phyloP scores from a whole-genome alignment of 164 flowering plant species.

The Umbellularia californica region DNA sequence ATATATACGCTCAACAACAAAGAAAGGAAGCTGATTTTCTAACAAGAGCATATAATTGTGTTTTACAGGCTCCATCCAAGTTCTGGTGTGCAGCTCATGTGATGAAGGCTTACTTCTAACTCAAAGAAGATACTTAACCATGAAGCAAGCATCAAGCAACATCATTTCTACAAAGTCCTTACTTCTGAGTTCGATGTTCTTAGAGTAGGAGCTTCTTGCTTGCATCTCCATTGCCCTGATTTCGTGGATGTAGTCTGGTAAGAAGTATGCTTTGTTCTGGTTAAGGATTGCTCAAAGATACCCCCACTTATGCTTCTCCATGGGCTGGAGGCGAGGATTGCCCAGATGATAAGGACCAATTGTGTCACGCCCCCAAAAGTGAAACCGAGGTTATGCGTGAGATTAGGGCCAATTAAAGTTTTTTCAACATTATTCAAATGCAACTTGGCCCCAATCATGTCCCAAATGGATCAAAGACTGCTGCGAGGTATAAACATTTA shows the following conservation, averaged over 20 bases:
- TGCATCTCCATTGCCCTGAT: conserved; percentile 28
- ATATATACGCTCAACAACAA: neutral
- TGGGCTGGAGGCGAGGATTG: conserved; percentile 22
- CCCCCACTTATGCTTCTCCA: conserved; percentile 48
- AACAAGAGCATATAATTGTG: conserved; percentile 4
- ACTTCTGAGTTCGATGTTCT: too few relatives aligned
- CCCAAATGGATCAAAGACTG: too few relatives aligned
- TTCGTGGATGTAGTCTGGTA: conserved; percentile 18
- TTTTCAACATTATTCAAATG: too few relatives aligned
- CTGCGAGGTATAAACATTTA: too few relatives aligned
- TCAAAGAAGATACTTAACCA: neutral
- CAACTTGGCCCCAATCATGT: too few relatives aligned
- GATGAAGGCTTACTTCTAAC: neutral
- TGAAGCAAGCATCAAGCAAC: conserved; percentile 6
- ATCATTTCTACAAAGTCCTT: conserved; percentile 3
- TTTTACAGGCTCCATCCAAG: neutral
- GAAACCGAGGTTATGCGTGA: too few relatives aligned
- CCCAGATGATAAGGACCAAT: conserved; percentile 62
- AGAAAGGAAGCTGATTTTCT: conserved; percentile 12
- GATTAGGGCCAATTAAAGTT: too few relatives aligned
- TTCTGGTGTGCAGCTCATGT: neutral
- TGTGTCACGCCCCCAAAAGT: too few relatives aligned
- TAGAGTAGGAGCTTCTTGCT: neutral
- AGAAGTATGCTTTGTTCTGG: conserved; percentile 9
- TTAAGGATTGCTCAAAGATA: conserved; percentile 17